Evolutionary conservation across 2,329 filamentous ascomycete genomes (phyloP).

Genomic region (Saccharata proteae): DNA sequence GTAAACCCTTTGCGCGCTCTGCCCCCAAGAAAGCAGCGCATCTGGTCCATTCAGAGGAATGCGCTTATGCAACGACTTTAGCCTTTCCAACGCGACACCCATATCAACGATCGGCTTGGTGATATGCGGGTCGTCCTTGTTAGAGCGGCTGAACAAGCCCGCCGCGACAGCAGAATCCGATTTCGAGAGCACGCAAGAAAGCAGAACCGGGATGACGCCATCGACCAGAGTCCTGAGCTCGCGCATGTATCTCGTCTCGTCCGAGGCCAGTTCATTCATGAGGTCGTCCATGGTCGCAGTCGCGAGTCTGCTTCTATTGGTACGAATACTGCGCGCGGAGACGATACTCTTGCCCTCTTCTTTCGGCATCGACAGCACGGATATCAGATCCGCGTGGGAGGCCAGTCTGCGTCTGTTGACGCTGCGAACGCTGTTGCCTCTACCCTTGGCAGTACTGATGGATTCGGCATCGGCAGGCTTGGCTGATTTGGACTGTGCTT

Average conservation of each 20-base stretch:
- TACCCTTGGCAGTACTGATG: slow-evolving; percentile 3
- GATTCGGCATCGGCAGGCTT: slow-evolving; percentile 4
- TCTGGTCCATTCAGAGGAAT: slow-evolving; percentile 64
- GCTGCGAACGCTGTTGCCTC: neutral
- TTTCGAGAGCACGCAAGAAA: slow-evolving; percentile 71
- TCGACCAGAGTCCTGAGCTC: slow-evolving; percentile 90
- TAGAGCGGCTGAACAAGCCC: slow-evolving; percentile 53
- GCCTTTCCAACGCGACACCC: slow-evolving; percentile 77
- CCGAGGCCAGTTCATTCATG: slow-evolving; percentile 65
- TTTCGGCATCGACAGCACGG: slow-evolving; percentile 63
- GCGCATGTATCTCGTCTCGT: slow-evolving; percentile 78
- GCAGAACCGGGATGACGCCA: slow-evolving; percentile 83
- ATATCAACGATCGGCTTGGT: slow-evolving; percentile 87
- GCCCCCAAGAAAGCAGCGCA: slow-evolving; percentile 68
- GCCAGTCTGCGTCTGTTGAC: slow-evolving; percentile 58
- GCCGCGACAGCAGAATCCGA: slow-evolving; percentile 51
- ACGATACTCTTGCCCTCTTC: slow-evolving; percentile 49
- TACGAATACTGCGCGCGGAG: slow-evolving; percentile 67
- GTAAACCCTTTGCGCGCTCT: slow-evolving; percentile 67
- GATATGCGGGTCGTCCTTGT: slow-evolving; percentile 48
- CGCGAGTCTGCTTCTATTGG: slow-evolving; percentile 53
- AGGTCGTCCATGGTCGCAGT: slow-evolving; percentile 63
- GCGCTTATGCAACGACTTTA: slow-evolving; percentile 68
- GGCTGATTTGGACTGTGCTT: neutral
- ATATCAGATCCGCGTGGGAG: slow-evolving; percentile 88